These are phyloP conservation scores for Cladobotryum protrusum DNA, from an alignment of 2,329 filamentous ascomycete species.

Conservation along the genomic window DNA sequence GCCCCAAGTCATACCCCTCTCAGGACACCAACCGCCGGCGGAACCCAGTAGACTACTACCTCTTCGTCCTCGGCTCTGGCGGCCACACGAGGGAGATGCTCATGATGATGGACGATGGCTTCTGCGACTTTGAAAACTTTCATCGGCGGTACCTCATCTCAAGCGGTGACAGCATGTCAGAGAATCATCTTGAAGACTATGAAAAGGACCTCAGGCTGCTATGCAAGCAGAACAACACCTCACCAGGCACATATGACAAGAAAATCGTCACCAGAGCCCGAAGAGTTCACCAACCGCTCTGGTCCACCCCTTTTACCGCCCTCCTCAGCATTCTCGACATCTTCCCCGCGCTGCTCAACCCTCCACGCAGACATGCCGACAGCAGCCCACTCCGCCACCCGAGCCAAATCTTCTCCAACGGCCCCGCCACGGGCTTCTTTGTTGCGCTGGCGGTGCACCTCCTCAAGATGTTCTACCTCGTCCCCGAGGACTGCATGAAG, in stretches of 20 bases:
- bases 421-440: slow-evolving; percentile 81
- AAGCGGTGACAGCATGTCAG: slow-evolving; percentile 64
- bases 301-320: slow-evolving; percentile 64
- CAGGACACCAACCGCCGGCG: slow-evolving; percentile 9
- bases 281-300: slow-evolving; percentile 71
- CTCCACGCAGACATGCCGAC: slow-evolving; percentile 18
- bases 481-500: slow-evolving; percentile 53
- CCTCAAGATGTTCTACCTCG: slow-evolving; percentile 40
- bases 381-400: slow-evolving; percentile 44
- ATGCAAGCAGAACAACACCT: slow-evolving; percentile 14
- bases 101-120: slow-evolving; percentile 63
- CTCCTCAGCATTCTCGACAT: slow-evolving; percentile 60
- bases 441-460: slow-evolving; percentile 49
- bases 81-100: slow-evolving; percentile 96
- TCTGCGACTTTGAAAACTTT: slow-evolving; percentile 43
- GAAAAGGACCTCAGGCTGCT: slow-evolving; percentile 27
- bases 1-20: slow-evolving; percentile 6
- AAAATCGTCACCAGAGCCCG: slow-evolving; percentile 68
- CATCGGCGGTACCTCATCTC: slow-evolving; percentile 79
- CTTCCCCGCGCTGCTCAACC: slow-evolving; percentile 46
- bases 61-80: slow-evolving; percentile 84
- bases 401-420: slow-evolving; percentile 77
- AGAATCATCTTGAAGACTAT: slow-evolving; percentile 57
- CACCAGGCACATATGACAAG: slow-evolving; percentile 53
- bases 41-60: slow-evolving; percentile 43